Evolutionary conservation across 352 stramenopile genomes (phyloP).

Genomic region (Phytophthora podocarpi): DNA sequence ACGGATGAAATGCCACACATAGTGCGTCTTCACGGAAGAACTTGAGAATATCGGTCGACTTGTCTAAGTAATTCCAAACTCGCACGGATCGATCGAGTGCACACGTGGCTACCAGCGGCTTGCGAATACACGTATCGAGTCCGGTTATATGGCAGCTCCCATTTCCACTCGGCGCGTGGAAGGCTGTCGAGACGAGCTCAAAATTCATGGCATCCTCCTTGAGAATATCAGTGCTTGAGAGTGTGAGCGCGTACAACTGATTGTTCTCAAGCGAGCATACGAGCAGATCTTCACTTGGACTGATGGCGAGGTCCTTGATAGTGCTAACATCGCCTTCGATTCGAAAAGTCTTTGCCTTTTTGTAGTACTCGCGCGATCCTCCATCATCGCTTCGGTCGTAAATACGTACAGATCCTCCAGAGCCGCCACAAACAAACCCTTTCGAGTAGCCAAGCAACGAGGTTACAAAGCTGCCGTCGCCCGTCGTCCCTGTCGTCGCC

Average conservation of each 20-base stretch:
- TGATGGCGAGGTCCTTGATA: slow-evolving; percentile 88
- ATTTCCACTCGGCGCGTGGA: slow-evolving; percentile 76
- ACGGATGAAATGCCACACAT: slow-evolving; percentile 92
- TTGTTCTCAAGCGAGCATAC: slow-evolving; percentile 89
- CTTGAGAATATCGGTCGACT: slow-evolving; percentile 91
- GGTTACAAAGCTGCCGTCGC: slow-evolving; percentile 83
- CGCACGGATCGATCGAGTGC: slow-evolving; percentile 91
- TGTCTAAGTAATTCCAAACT: slow-evolving; percentile 95
- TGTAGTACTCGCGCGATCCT: slow-evolving; percentile 84
- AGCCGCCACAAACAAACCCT: slow-evolving; percentile 85
- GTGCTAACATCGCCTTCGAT: slow-evolving; percentile 84
- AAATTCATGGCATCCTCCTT: slow-evolving; percentile 96
- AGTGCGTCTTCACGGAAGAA: slow-evolving; percentile 91
- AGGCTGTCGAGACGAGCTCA: slow-evolving; percentile 88
- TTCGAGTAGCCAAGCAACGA: slow-evolving; percentile 91
- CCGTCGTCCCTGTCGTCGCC: slow-evolving; percentile 29
- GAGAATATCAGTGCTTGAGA: slow-evolving; percentile 91
- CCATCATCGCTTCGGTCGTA: slow-evolving; percentile 88
- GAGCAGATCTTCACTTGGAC: slow-evolving; percentile 89
- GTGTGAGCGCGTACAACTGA: slow-evolving; percentile 90
- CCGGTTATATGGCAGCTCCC: slow-evolving; percentile 85
- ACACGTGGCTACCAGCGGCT: slow-evolving; percentile 91
- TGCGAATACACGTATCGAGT: slow-evolving; percentile 93
- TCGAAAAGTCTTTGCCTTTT: slow-evolving; percentile 88
- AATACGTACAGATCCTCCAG: slow-evolving; percentile 74